These are phyloP conservation scores for Colletotrichum cordylinicola DNA, from an alignment of 2,329 filamentous ascomycete species.

Conservation along the genomic window DNA sequence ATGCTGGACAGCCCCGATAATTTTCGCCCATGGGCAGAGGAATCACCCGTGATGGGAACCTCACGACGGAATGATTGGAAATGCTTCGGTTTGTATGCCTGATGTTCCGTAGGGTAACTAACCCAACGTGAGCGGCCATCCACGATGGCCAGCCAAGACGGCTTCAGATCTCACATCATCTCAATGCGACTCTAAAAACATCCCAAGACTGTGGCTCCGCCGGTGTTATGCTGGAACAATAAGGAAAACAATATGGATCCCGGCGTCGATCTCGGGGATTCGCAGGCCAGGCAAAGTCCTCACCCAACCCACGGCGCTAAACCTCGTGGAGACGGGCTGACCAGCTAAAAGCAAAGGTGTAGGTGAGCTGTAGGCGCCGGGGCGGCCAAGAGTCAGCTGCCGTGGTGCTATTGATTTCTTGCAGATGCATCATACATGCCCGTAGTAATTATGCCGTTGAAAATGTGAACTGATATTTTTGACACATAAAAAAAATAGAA, in stretches of 20 bases:
- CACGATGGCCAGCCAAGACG: background rate
- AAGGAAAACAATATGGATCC: background rate
- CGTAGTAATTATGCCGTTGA: background rate
- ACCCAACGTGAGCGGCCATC: background rate
- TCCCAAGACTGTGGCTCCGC: background rate
- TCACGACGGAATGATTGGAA: background rate
- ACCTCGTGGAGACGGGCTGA: background rate
- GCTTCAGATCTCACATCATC: background rate
- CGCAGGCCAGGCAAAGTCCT: background rate
- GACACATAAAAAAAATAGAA: background rate
- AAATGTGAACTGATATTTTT: slow-evolving; percentile 7
- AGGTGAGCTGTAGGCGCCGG: background rate
- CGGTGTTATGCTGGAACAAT: background rate
- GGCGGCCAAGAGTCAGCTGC: background rate
- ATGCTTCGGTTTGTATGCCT: background rate
- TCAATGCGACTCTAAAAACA: background rate
- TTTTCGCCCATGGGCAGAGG: accelerated
- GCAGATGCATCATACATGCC: background rate
- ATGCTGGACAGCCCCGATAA: background rate
- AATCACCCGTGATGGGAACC: accelerated
- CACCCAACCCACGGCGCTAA: slow-evolving; percentile 9
- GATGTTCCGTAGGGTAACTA: background rate
- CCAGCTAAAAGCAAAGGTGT: background rate
- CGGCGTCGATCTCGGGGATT: slow-evolving; percentile 5
- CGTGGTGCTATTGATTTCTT: background rate